Base-by-base conservation (phyloP, 2,329 filamentous ascomycete genomes). In the Penicillium sp. region DNA sequence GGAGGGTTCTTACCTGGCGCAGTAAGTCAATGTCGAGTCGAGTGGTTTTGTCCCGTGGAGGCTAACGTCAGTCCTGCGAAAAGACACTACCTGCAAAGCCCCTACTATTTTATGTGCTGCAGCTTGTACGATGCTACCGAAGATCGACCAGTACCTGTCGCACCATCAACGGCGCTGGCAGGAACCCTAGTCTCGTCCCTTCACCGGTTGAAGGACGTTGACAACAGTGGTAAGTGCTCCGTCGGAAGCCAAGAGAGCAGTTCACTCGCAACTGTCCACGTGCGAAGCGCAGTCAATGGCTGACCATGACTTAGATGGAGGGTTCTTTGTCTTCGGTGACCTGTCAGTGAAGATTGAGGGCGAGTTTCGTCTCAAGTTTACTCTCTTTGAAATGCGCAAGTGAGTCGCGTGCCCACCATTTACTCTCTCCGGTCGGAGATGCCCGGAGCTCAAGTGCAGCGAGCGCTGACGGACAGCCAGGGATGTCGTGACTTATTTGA, bases 301-400 rank as follows among this genome's bases (percentile, higher is more conserved):
- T 52, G 39, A 52, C 49, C n/a, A 38, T 17, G 20, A 39, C 25
- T 11, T 60, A 79, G 91, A 95, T 75, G 90, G 90, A 11, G 91
- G 88, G 0, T 96, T 92, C 77, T 96, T 96, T 70, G 88, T 96
- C n/a, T 96, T 96, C 75, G 90, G 90, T 5, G 92, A 96, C 74
- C 81, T 96, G 22, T 95, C 91, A 0, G 87, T 94, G 61, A 89
- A 89, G 71, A 81, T 87, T 25, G 86, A 90, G 68, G 92, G 92
- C 34, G 82, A 81, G 20, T 94, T 88, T 71, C 83, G 88, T 38
- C 82, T 96, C 41, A 84, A 87, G 57, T 96, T 96, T 72, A 89
- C 86, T 51, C 82, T 96, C 14, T 93, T 89, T 74, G 90, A 93
- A 73, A 86, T 91, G 77, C 81, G 79, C 67, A 85, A 84, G 82